Base-by-base conservation (phyloP, 2,329 filamentous ascomycete species). In the Venturia oleaginea region DNA sequence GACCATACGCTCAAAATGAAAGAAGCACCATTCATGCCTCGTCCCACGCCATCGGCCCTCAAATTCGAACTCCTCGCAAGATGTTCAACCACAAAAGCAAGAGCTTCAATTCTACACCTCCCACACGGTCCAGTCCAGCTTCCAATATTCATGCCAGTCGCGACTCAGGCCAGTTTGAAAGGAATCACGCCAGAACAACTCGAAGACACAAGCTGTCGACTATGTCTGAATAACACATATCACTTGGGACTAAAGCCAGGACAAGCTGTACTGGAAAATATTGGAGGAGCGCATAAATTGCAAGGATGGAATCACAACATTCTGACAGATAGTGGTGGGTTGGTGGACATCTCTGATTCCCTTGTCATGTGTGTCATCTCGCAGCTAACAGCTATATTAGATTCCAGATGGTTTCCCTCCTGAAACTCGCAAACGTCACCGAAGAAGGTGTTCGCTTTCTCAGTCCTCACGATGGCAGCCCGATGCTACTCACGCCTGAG, bases 151-250 rank as follows among this genome's bases (percentile, higher is more conserved):
- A 99, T 99, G 94, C 94, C 94, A 19, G 94, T 99, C 54, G 94
- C 94, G 37, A 99, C 94, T 0, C 94, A 99, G 77, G 94, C 91
- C 0, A 96, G 93, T 0, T 82, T 99, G 46, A 99, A 99, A 74
- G 94, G 94, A 54, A 72, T 99, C 64, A 97, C 94, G 0, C 92
- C 93, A 1, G 88, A 93, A 68, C 94, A 99, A 73, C 81, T 99
- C 2, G 92, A 94, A 71, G 87, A 91, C 63, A 95, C 92, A 0
- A 86, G 90, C 54, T 99, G 95, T 72, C 86, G 90, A 65, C 79
- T 99, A 51, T 99, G 94, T 75, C 80, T 99, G 68, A 99, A 99
- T 79, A 99, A 99, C 77, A 99, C 94, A 15, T 99, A 99, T 73
- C 94, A 99, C 75, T 80, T 99, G 66, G 94, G 94, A 11, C 80